phyloP scores from a whole-genome alignment of 176 grass and related monocot genomes.

The Cenchrus purpureus region DNA sequence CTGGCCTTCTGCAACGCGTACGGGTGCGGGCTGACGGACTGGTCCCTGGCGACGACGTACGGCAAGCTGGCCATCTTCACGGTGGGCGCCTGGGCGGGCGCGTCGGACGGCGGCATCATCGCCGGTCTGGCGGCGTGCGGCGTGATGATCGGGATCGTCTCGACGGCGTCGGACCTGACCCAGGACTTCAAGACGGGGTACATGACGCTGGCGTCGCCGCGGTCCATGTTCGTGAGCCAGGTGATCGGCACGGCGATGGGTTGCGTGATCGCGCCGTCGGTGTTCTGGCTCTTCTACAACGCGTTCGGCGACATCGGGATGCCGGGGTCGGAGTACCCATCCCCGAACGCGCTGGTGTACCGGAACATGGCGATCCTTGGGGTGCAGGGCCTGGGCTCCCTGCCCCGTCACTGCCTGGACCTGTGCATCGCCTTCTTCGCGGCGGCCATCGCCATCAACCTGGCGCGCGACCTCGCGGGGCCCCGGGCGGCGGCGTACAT shows the following conservation, averaged over 20 bases:
- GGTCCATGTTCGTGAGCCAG: conserved; percentile 79
- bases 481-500: conserved; percentile 47
- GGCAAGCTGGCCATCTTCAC: conserved; percentile 71
- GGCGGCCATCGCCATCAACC: conserved; percentile 53
- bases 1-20: conserved; percentile 80
- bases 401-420: conserved; percentile 55
- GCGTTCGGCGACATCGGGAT: conserved; percentile 53
- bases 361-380: conserved; percentile 75
- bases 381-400: conserved; percentile 53
- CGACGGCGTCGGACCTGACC: conserved; percentile 65
- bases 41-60: conserved; percentile 65
- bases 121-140: conserved; percentile 55
- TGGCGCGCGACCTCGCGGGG: conserved; percentile 46
- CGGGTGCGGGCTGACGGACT: conserved; percentile 66
- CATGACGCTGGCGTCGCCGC: conserved; percentile 74
- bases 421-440: conserved; percentile 59
- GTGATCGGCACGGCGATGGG: conserved; percentile 68
- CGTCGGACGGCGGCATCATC: conserved; percentile 48
- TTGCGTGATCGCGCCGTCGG: conserved; percentile 55
- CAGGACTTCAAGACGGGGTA: conserved; percentile 78
- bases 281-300: conserved; percentile 77
- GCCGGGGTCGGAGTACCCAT: conserved; percentile 64
- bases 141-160: conserved; percentile 76
- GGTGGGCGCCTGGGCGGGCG: conserved; percentile 58
- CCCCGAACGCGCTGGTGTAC: conserved; percentile 65